phyloP scores from a whole-genome alignment of 2,329 filamentous ascomycete genomes.

The Colletotrichum chrysophilum region DNA sequence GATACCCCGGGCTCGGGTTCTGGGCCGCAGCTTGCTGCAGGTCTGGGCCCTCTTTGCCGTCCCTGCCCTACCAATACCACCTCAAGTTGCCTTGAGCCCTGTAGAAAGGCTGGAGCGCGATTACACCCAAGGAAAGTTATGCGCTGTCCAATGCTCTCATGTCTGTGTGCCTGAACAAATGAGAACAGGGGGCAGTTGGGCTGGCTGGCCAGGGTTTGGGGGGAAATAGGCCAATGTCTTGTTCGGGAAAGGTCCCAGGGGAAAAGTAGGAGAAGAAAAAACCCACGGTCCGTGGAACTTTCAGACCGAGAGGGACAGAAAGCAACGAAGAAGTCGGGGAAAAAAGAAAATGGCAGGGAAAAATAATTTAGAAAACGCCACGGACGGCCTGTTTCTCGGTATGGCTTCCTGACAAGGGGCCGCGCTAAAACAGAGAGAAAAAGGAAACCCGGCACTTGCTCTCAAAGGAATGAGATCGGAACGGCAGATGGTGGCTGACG shows the following conservation, averaged over 20 bases:
- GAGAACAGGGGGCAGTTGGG: background rate
- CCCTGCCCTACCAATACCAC: background rate
- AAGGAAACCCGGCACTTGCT: background rate
- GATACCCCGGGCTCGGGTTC: background rate
- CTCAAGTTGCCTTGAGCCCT: background rate
- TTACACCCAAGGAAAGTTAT: background rate
- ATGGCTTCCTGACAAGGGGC: background rate
- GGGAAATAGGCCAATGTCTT: background rate
- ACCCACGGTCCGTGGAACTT: background rate
- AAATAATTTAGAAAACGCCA: background rate
- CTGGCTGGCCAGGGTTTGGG: background rate
- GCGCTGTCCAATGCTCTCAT: background rate
- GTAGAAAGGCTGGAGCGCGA: background rate
- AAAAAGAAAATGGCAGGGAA: background rate
- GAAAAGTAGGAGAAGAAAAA: background rate
- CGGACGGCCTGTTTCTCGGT: background rate
- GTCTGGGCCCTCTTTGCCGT: background rate
- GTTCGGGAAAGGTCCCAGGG: background rate
- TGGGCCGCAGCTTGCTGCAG: background rate
- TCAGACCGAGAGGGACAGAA: background rate
- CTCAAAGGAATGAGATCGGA: conserved; percentile 2
- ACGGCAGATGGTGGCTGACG: background rate
- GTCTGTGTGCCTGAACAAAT: background rate
- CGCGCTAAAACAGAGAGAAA: background rate
- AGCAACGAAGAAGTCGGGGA: background rate